A percentile compares a stretch with the other conserved stretches of the same genome.
Conservation (phyloP, 73 alveolate genomes). For the Breviolum minutum region DNA sequence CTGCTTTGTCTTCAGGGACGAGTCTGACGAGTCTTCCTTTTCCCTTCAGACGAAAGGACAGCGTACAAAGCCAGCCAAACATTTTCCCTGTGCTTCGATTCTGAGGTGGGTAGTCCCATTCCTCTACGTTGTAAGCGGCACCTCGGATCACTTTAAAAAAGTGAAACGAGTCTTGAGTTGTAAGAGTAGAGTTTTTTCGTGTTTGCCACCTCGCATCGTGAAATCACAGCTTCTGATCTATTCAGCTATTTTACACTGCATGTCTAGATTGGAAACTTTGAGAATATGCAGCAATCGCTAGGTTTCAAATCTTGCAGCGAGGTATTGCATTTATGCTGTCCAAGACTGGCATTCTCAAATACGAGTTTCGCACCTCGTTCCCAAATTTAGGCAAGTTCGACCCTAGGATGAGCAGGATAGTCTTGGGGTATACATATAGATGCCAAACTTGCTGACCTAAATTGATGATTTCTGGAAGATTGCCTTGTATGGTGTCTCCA, state of each 20-base stretch:
- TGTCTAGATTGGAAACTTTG: not conserved
- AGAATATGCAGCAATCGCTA: not conserved
- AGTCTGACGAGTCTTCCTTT: too few species aligned
- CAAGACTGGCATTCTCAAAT: conserved; percentile 14
- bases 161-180: not conserved
- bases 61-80: too few species aligned
- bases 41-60: too few species aligned
- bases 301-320: not conserved
- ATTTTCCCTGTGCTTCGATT: too few species aligned
- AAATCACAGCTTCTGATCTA: not conserved
- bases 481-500: too few species aligned
- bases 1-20: too few species aligned
- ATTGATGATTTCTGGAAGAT: too few species aligned
- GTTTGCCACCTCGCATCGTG: not conserved
- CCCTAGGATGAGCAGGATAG: too few species aligned
- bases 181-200: not conserved
- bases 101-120: conserved; percentile 71
- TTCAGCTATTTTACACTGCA: not conserved
- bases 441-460: too few species aligned
- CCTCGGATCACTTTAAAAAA: not conserved
- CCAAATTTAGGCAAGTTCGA: not conserved
- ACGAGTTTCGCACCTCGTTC: conserved; percentile 47
- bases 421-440: too few species aligned
- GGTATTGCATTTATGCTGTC: conserved; percentile 77
- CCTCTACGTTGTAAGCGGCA: conserved; percentile 56